Conservation (phyloP, 2,329 filamentous ascomycete species). For the Botrytis tulipae region DNA sequence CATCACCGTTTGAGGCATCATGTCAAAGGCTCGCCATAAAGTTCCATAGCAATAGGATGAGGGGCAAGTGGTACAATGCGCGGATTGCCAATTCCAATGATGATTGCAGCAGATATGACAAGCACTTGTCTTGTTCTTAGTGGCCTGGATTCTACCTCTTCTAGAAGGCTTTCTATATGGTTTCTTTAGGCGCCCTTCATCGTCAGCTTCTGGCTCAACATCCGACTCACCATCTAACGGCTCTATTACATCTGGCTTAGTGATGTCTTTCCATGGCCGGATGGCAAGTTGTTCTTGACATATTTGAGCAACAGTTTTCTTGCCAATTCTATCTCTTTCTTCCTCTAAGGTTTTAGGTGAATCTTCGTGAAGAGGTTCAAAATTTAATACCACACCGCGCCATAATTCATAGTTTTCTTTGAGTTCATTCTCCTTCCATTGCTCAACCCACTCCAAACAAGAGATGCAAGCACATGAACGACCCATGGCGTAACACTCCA, state of each 20-base stretch:
- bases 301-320: constrained; percentile 85
- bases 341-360: constrained; percentile 71
- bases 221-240: constrained; percentile 46
- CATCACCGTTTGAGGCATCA: constrained; percentile 80
- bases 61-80: constrained; percentile 73
- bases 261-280: constrained; percentile 81
- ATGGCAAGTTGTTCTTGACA: constrained; percentile 83
- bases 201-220: constrained; percentile 58
- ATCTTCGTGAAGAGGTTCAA: constrained; percentile 65
- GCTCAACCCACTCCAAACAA: constrained; percentile 84
- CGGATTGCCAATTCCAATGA: constrained; percentile 82
- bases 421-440: constrained; percentile 82
- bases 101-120: constrained; percentile 85
- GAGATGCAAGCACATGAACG: constrained; percentile 89
- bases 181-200: constrained; percentile 59
- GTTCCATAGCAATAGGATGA: constrained; percentile 90
- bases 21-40: constrained; percentile 86
- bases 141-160: constrained; percentile 43
- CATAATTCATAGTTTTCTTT: constrained; percentile 77
- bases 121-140: constrained; percentile 49
- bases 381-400: constrained; percentile 73
- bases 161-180: constrained; percentile 43
- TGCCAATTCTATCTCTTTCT: constrained; percentile 63
- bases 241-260: constrained; percentile 37
- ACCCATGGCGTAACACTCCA: constrained; percentile 99